These are phyloP conservation scores for Cinnamomum chago DNA, from an alignment of 164 flowering plant genomes.

Conservation along the genomic window DNA sequence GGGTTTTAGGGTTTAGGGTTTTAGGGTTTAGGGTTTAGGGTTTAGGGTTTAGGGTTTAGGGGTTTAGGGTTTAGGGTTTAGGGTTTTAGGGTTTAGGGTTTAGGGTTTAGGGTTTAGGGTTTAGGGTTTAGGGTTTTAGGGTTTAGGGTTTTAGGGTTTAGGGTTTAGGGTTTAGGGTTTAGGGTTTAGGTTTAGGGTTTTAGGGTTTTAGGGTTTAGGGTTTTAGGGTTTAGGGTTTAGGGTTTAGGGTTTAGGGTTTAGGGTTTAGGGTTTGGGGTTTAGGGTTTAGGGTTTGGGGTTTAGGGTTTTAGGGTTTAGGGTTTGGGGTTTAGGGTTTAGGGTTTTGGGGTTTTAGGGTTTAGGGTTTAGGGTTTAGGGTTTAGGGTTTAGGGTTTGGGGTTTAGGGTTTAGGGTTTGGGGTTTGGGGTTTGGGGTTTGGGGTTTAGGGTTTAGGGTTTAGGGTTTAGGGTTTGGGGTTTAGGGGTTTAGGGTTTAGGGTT, in stretches of 20 bases:
- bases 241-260: constrained; percentile 12
- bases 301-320: constrained; percentile 10
- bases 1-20: not conserved
- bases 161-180: not conserved
- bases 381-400: constrained; percentile 14
- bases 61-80: constrained; percentile 5
- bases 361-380: constrained; percentile 3
- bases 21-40: constrained; percentile 2
- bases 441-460: constrained; percentile 17
- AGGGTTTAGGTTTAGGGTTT: not conserved
- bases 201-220: not conserved
- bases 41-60: not conserved
- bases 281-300: constrained; percentile 11
- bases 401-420: constrained; percentile 13
- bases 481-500: constrained; percentile 2
- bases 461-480: constrained; percentile 11
- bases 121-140: not conserved
- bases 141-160: not conserved
- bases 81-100: too few species aligned
- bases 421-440: constrained; percentile 14
- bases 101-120: not conserved
- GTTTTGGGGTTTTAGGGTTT: not conserved
- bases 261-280: constrained; percentile 14
- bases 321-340: constrained; percentile 14
- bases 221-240: constrained; percentile 1